A percentile compares a stretch with the other conserved stretches of the same genome.
phyloP scores from a whole-genome alignment of 345 rosid genomes.

The Salix brachista region DNA sequence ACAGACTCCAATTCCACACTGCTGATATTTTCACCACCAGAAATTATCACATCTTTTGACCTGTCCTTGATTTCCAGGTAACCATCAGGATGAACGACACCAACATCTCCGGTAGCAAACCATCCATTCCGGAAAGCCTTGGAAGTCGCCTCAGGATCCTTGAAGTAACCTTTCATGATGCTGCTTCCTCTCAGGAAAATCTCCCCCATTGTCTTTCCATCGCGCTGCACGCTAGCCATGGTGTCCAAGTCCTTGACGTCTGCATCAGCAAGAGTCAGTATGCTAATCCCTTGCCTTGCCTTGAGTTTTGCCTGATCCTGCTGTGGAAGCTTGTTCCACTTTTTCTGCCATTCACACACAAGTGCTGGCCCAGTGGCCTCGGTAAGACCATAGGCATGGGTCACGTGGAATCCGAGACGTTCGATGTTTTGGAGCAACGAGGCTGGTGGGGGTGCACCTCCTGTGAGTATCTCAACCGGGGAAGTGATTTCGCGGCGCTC shows the following conservation, averaged over 20 bases:
- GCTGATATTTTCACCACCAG: slow-evolving; percentile 47
- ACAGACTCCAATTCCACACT: slow-evolving; percentile 43
- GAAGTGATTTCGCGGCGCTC: slow-evolving; percentile 30
- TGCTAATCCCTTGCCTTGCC: slow-evolving; percentile 61
- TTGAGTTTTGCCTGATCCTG: slow-evolving; percentile 40
- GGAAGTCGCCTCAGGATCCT: slow-evolving; percentile 42
- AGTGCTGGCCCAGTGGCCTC: slow-evolving; percentile 70
- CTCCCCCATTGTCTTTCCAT: slow-evolving; percentile 65
- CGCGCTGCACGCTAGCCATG: slow-evolving; percentile 54
- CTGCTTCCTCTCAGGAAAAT: slow-evolving; percentile 65
- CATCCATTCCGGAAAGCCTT: slow-evolving; percentile 48
- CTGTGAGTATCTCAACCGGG: slow-evolving; percentile 59
- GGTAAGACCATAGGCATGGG: slow-evolving; percentile 73
- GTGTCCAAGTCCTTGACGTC: slow-evolving; percentile 56
- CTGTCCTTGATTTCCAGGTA: slow-evolving; percentile 45
- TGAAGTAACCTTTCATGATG: slow-evolving; percentile 75
- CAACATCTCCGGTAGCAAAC: slow-evolving; percentile 46
- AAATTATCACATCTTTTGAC: slow-evolving; percentile 46
- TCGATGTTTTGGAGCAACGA: slow-evolving; percentile 47
- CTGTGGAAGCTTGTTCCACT: slow-evolving; percentile 49
- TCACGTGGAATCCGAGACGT: slow-evolving; percentile 52
- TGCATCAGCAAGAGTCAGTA: slow-evolving; percentile 55
- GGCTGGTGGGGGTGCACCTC: slow-evolving; percentile 76
- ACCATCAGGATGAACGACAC: slow-evolving; percentile 46
- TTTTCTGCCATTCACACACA: slow-evolving; percentile 67